These are phyloP conservation scores for Trichosanthes cucumerina DNA, from an alignment of 306 rosid species.

Conservation along the genomic window DNA sequence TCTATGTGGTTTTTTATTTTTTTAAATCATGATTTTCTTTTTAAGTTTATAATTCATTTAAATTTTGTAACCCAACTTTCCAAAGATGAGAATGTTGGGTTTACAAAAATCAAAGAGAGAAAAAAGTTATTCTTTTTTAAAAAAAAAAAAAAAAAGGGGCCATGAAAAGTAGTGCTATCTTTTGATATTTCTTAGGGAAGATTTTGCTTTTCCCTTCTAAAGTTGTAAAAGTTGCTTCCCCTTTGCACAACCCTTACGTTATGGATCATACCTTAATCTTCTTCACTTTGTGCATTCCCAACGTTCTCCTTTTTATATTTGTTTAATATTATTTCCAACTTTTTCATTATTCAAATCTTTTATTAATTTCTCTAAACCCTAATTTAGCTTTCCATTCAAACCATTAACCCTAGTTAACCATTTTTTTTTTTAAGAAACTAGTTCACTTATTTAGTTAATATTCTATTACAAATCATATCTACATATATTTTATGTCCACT, in stretches of 20 bases:
- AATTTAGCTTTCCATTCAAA: not conserved
- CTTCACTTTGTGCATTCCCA: slow-evolving; percentile 29
- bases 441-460: not conserved
- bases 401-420: not conserved
- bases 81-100: slow-evolving; percentile 75
- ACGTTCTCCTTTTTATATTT: slow-evolving; percentile 15
- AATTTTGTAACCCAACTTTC: slow-evolving; percentile 50
- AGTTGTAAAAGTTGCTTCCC: slow-evolving; percentile 53
- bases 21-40: slow-evolving; percentile 20
- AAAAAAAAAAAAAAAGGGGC: slow-evolving; percentile 38
- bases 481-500: not conserved
- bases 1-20: slow-evolving; percentile 30
- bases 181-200: slow-evolving; percentile 74
- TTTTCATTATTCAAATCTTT: not conserved
- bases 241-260: slow-evolving; percentile 67
- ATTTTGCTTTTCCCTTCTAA: slow-evolving; percentile 62
- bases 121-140: slow-evolving; percentile 79
- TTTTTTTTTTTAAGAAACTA: not conserved
- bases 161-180: slow-evolving; percentile 91
- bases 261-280: slow-evolving; percentile 47
- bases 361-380: not conserved
- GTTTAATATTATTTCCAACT: not conserved
- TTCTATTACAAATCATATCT: slow-evolving; percentile 1
- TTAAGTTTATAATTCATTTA: slow-evolving; percentile 6
- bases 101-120: slow-evolving; percentile 62